phyloP scores from a whole-genome alignment of 305 asterid genomes.

The Fraxinus greggii region DNA sequence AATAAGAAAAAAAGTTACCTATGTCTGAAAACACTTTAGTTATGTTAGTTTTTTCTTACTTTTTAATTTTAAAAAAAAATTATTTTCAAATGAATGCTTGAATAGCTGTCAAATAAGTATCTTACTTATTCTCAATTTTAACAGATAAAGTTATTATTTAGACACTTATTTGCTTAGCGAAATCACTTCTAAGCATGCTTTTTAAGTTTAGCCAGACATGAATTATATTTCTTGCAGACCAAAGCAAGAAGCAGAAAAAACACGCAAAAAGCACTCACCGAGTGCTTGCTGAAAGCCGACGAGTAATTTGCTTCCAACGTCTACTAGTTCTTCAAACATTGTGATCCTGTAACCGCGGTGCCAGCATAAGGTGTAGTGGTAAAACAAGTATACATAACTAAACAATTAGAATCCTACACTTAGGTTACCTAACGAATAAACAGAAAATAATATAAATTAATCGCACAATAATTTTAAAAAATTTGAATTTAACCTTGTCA shows the following conservation, averaged over 20 bases:
- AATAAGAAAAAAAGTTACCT: not conserved
- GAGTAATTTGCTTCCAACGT: conserved; percentile 51
- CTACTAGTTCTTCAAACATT: conserved; percentile 56
- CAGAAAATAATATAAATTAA: not conserved
- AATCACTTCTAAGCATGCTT: not conserved
- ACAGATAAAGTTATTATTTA: not conserved
- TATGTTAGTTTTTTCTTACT: not conserved
- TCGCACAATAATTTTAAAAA: not conserved
- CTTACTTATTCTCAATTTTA: not conserved
- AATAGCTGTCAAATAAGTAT: not conserved
- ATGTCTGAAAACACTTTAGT: not conserved
- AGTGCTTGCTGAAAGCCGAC: conserved; percentile 66
- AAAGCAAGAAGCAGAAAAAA: not conserved
- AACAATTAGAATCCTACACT: not conserved
- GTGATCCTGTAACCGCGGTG: conserved; percentile 44
- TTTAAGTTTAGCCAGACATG: not conserved
- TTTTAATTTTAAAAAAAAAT: not conserved
- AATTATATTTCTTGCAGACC: not conserved
- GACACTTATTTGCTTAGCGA: not conserved
- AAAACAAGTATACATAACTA: not conserved
- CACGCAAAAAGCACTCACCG: conserved; percentile 39
- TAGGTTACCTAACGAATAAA: not conserved
- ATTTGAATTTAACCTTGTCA: conserved; percentile 48
- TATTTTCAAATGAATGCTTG: not conserved
- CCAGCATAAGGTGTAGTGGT: not conserved